Conservation (phyloP, 495 filamentous ascomycete genomes). For the Hyaloscypha hepaticicola region DNA sequence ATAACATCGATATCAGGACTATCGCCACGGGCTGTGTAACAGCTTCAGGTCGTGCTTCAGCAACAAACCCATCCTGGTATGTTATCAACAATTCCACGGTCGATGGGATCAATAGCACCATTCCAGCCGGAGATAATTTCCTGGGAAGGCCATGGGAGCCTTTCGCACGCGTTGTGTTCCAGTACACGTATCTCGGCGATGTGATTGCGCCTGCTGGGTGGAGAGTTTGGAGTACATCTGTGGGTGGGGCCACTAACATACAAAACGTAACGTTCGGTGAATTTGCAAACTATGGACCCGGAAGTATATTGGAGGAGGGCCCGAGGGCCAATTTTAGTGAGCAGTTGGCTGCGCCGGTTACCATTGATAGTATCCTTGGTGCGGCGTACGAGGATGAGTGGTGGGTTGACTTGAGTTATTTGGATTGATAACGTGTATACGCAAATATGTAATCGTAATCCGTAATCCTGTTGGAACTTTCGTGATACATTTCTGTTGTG, state of each 20-base stretch:
- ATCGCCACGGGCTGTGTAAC: conserved; percentile 32
- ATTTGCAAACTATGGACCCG: conserved; percentile 29
- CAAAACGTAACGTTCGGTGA: conserved; percentile 29
- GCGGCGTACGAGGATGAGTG: conserved; percentile 13
- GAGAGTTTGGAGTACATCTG: conserved; percentile 27
- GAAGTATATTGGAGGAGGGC: conserved; percentile 17
- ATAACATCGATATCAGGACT: conserved; percentile 29
- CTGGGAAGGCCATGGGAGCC: conserved; percentile 32
- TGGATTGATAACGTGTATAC: background rate
- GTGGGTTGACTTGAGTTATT: conserved; percentile 21
- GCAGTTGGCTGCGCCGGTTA: conserved; percentile 14
- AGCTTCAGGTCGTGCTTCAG: conserved; percentile 32
- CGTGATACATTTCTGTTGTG: too few species aligned
- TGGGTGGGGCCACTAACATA: conserved; percentile 20
- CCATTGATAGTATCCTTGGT: conserved; percentile 14
- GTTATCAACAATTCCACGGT: conserved; percentile 36
- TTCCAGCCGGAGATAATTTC: conserved; percentile 20
- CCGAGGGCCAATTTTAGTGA: conserved; percentile 18
- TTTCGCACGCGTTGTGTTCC: conserved; percentile 31
- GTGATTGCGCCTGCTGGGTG: conserved; percentile 31
- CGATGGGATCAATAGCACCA: conserved; percentile 16
- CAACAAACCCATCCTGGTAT: conserved; percentile 31
- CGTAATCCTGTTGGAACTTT: too few species aligned
- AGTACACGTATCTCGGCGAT: conserved; percentile 27
- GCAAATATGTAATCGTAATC: background rate